Base-by-base conservation (phyloP, 164 flowering plant genomes). In the Stephania cephalantha region DNA sequence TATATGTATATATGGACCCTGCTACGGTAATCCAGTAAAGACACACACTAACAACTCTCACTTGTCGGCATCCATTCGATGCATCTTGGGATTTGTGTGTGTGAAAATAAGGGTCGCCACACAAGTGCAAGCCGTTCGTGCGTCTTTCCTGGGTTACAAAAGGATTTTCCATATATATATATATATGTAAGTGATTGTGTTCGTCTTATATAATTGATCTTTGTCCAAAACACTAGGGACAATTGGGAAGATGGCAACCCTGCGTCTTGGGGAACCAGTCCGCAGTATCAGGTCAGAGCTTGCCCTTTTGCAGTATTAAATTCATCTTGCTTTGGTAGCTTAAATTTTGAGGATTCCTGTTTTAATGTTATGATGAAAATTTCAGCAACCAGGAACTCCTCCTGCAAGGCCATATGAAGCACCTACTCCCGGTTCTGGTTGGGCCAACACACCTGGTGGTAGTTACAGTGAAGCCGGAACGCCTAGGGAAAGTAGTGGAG, bases 241-340 rank as follows among this genome's bases (percentile, higher is more conserved):
- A 87, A 88, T 69, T 92, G 98, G 98, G 99, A 96, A 81, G 99
- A 96, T 71, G 98, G 88, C 22, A 96, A 96, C 68, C 99, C 98
- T 79, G 95, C 79, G 42, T 87, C 99, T 55, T 96, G 99, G 99
- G 93, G 87, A n/a, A 77, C 90, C 55, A 92, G 94, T 81, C 97
- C 99, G 9, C 97, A 88, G 71, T 92, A 94, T 81, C 98, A 91
- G 95, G 99, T 94, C 20, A 74, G 82, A 46, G 75, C 25, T 71
- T 73, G 22, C 61, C 31, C 50, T 45, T 12, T 13, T n/a, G 1
- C 9, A 15, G 18, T 8, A 17, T n/a, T 64, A 46, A 20, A 72
- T 63, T 46, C 18, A 10, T 11, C 50, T 10, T 68, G 29, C 9
- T 35, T 18, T 69, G 12, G 35, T 10, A 7, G 48, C 17, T 11